phyloP scores from a whole-genome alignment of 2,329 filamentous ascomycete genomes.

The Plenodomus biglobosus region DNA sequence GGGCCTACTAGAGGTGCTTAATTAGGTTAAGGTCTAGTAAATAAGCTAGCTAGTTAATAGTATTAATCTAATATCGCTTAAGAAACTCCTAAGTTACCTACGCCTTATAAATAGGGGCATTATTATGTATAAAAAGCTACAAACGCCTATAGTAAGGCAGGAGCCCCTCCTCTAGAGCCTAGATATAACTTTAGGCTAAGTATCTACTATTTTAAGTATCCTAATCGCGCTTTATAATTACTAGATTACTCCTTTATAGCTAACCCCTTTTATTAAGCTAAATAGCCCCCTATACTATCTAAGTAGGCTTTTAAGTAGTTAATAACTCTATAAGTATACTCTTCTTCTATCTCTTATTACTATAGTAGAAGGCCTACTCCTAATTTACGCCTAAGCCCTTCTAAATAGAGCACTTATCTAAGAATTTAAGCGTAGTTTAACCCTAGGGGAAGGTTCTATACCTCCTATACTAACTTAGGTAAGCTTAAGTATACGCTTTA shows the following conservation, averaged over 20 bases:
- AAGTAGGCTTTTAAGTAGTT: conserved; percentile 2
- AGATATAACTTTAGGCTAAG: conserved; percentile 10
- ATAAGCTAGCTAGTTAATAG: conserved; percentile 23
- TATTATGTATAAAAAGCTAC: conserved; percentile 25
- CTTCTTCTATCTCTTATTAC: conserved; percentile 16
- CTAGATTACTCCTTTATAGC: conserved; percentile 1
- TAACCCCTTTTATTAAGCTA: conserved; percentile 7
- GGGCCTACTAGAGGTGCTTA: conserved; percentile 24
- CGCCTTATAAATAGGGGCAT: conserved; percentile 21
- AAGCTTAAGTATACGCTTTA: not conserved
- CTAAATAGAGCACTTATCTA: conserved; percentile 12
- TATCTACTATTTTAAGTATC: conserved; percentile 7
- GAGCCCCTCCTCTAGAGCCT: conserved; percentile 11
- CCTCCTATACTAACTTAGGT: conserved; percentile 2
- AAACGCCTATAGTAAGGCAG: conserved; percentile 3
- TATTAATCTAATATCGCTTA: conserved; percentile 9
- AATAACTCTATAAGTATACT: conserved; percentile 12
- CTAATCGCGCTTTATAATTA: conserved; percentile 15
- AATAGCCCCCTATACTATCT: conserved; percentile 24
- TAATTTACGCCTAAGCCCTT: not conserved
- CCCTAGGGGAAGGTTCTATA: conserved; percentile 5
- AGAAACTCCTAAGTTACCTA: conserved; percentile 12
- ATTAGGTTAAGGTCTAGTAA: conserved; percentile 33
- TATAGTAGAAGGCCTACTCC: not conserved
- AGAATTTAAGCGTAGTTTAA: conserved; percentile 8